Evolutionary conservation across 78 protist genomes (phyloP).

Genomic region (Protostelium mycophagum): DNA sequence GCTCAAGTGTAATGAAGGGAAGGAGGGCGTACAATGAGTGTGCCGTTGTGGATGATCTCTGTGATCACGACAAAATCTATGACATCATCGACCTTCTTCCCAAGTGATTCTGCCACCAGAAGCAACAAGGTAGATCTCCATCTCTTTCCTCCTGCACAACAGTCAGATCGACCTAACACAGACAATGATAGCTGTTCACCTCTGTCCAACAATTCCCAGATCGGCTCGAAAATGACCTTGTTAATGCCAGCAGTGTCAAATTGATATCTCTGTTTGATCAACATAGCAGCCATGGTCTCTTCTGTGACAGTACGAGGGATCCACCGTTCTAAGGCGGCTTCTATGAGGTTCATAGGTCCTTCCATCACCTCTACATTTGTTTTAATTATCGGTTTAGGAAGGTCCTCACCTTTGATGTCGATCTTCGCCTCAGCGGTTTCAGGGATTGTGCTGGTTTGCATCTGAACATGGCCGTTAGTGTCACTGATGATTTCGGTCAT

Average conservation of each 20-base stretch:
- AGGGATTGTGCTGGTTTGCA: too few species aligned
- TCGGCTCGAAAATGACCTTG: background rate
- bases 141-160: slow-evolving; percentile 2
- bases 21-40: background rate
- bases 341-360: background rate
- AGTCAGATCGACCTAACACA: background rate
- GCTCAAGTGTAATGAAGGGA: background rate
- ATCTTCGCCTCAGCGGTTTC: too few species aligned
- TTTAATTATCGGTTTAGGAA: too few species aligned
- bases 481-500: too few species aligned
- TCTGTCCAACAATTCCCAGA: slow-evolving; percentile 6
- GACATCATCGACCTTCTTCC: background rate
- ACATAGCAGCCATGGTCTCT: background rate
- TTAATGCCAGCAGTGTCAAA: background rate
- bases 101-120: background rate
- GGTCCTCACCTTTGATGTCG: too few species aligned
- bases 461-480: too few species aligned
- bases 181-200: background rate
- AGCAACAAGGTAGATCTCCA: background rate
- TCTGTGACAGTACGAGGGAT: background rate
- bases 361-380: background rate
- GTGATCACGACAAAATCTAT: background rate
- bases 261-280: background rate
- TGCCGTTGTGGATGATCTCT: slow-evolving; percentile 7
- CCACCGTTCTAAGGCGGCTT: background rate